Conservation (phyloP, 441 rosid species). For the Sinapis alba region DNA sequence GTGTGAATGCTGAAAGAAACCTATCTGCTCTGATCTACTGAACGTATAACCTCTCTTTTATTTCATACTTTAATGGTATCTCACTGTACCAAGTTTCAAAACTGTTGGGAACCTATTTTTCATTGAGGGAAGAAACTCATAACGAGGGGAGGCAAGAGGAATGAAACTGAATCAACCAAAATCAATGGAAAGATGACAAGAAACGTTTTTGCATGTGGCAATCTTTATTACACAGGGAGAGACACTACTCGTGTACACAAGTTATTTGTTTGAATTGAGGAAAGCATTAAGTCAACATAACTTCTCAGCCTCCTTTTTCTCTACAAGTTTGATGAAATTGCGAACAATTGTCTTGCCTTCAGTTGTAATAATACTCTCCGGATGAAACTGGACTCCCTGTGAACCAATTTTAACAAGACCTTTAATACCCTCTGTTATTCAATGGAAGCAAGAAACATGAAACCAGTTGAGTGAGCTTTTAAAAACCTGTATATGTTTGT, state of each 20-base stretch:
- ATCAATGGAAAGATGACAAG: not conserved
- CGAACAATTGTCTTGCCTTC: constrained; percentile 73
- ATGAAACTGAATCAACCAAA: no score
- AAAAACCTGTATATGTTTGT: constrained; percentile 80
- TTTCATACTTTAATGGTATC: not conserved
- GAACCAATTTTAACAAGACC: constrained; percentile 6
- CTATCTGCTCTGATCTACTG: not conserved
- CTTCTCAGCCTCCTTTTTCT: constrained; percentile 61
- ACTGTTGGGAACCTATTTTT: no score
- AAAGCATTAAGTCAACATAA: constrained; percentile 40
- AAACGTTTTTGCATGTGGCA: constrained; percentile 23
- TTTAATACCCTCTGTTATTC: not conserved
- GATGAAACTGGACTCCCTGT: constrained; percentile 98
- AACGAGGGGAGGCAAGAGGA: no score
- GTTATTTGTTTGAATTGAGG: not conserved
- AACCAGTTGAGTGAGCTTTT: not conserved
- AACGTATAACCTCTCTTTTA: not conserved
- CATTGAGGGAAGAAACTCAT: no score
- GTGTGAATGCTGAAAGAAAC: not conserved
- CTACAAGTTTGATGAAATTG: constrained; percentile 74
- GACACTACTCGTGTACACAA: not conserved
- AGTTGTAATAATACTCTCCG: constrained; percentile 83
- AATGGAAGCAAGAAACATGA: not conserved
- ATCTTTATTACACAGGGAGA: not conserved
- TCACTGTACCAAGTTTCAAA: no score